These are phyloP conservation scores for Auricularia sp. DNA, from an alignment of 768 basidiomycete genomes.

Conservation along the genomic window DNA sequence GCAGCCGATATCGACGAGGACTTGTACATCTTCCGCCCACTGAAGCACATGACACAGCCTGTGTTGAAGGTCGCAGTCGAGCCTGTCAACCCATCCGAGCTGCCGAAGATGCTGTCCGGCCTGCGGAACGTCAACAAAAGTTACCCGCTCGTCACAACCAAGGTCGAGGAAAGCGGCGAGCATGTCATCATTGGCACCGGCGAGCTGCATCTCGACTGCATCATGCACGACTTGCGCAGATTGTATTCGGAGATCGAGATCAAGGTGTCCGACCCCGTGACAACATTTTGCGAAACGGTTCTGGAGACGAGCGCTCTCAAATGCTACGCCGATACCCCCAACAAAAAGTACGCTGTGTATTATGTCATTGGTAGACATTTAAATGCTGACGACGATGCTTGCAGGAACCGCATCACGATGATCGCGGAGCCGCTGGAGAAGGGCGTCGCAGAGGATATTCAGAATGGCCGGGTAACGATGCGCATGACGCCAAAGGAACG, in stretches of 20 bases:
- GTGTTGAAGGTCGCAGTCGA: conserved; percentile 98
- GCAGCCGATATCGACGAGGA: conserved; percentile 68
- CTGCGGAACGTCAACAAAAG: conserved; percentile 95
- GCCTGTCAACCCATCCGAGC: conserved; percentile 92
- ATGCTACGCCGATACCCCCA: conserved; percentile 98
- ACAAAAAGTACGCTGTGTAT: conserved; percentile 73
- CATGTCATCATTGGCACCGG: conserved; percentile 96
- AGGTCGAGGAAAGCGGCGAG: conserved; percentile 97
- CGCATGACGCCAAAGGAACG: conserved; percentile 91
- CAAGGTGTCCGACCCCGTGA: conserved; percentile 98
- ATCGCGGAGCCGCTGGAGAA: conserved; percentile 96
- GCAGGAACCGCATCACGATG: conserved; percentile 95
- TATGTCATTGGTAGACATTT: conserved; percentile 3
- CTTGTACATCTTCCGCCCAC: conserved; percentile 87
- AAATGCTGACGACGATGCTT: neutral
- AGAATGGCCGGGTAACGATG: conserved; percentile 86
- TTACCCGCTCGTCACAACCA: conserved; percentile 87
- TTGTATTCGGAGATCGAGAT: conserved; percentile 98
- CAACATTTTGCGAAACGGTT: conserved; percentile 96
- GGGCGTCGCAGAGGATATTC: conserved; percentile 94
- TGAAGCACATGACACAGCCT: conserved; percentile 94
- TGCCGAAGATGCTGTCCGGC: conserved; percentile 98
- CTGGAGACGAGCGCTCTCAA: conserved; percentile 95
- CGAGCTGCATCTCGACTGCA: conserved; percentile 91
- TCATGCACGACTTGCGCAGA: conserved; percentile 88